Conservation (phyloP, 2,329 filamentous ascomycete species). For the Epichloe typhina region DNA sequence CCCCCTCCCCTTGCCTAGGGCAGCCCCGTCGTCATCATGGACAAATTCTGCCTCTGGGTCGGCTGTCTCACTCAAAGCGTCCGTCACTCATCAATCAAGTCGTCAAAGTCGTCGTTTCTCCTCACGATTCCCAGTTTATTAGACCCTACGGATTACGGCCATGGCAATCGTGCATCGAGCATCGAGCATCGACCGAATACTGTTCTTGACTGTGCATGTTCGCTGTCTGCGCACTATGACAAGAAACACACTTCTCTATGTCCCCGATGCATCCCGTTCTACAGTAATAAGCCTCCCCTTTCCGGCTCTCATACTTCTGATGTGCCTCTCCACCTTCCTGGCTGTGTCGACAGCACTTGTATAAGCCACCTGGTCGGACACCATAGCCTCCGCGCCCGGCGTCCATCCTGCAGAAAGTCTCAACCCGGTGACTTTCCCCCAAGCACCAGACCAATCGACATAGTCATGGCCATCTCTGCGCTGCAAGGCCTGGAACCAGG, state of each 20-base stretch:
- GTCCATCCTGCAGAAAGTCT: slow-evolving; percentile 32
- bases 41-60: too few species aligned
- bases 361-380: slow-evolving; percentile 20
- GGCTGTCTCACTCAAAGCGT: too few species aligned
- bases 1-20: too few species aligned
- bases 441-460: slow-evolving; percentile 40
- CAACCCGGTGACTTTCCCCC: slow-evolving; percentile 37
- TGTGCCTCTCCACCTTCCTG: slow-evolving; percentile 32
- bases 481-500: slow-evolving; percentile 40
- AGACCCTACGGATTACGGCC: slow-evolving; percentile 33
- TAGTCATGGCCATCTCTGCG: slow-evolving; percentile 28
- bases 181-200: slow-evolving; percentile 28
- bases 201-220: slow-evolving; percentile 19
- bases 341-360: slow-evolving; percentile 25
- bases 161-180: slow-evolving; percentile 27
- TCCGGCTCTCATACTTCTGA: slow-evolving; percentile 31
- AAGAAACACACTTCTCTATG: background rate
- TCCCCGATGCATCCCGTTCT: slow-evolving; percentile 23
- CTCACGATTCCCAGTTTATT: slow-evolving; percentile 33
- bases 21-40: too few species aligned
- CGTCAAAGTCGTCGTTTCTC: too few species aligned
- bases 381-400: slow-evolving; percentile 19
- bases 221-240: too few species aligned
- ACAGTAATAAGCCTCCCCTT: slow-evolving; percentile 36
- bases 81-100: too few species aligned